Evolutionary conservation across 1,284 basidiomycete genomes (phyloP).

Genomic region (Bjerkandera adusta): DNA sequence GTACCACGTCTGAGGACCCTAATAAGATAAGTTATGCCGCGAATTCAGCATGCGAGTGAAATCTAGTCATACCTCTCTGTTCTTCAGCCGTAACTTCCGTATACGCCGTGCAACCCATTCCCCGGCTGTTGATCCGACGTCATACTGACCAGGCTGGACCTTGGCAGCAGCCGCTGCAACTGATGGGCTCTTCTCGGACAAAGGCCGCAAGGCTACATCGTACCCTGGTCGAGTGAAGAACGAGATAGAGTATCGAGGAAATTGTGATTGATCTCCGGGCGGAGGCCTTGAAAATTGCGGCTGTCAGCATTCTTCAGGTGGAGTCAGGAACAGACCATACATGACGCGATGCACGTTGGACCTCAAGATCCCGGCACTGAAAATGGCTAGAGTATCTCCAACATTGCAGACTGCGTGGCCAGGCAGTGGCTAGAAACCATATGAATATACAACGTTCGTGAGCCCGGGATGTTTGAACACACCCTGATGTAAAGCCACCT

Average conservation of each 20-base stretch:
- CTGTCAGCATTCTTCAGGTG: not conserved
- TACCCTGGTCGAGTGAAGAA: slow-evolving; percentile 38
- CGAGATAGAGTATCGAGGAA: slow-evolving; percentile 33
- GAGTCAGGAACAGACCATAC: slow-evolving; percentile 19
- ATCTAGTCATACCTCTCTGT: slow-evolving; percentile 33
- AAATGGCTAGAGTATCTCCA: slow-evolving; percentile 34
- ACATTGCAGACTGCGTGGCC: slow-evolving; percentile 39
- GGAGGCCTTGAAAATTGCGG: slow-evolving; percentile 28
- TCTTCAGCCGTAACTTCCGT: slow-evolving; percentile 43
- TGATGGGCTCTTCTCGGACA: slow-evolving; percentile 44
- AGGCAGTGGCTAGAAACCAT: slow-evolving; percentile 28
- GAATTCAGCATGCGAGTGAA: not conserved
- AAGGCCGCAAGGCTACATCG: slow-evolving; percentile 27
- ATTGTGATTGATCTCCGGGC: slow-evolving; percentile 31
- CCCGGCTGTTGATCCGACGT: slow-evolving; percentile 40
- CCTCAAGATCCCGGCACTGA: slow-evolving; percentile 37
- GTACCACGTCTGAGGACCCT: slow-evolving; percentile 25
- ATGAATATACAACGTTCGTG: not conserved
- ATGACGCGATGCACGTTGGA: slow-evolving; percentile 37
- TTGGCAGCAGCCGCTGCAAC: slow-evolving; percentile 40
- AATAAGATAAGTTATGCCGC: not conserved
- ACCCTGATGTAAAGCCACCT: slow-evolving; percentile 42
- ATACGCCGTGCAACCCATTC: slow-evolving; percentile 51
- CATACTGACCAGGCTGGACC: slow-evolving; percentile 32
- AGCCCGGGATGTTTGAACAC: slow-evolving; percentile 4